Evolutionary conservation across 352 stramenopile genomes (phyloP).

Genomic region (Pythium folliculosum): DNA sequence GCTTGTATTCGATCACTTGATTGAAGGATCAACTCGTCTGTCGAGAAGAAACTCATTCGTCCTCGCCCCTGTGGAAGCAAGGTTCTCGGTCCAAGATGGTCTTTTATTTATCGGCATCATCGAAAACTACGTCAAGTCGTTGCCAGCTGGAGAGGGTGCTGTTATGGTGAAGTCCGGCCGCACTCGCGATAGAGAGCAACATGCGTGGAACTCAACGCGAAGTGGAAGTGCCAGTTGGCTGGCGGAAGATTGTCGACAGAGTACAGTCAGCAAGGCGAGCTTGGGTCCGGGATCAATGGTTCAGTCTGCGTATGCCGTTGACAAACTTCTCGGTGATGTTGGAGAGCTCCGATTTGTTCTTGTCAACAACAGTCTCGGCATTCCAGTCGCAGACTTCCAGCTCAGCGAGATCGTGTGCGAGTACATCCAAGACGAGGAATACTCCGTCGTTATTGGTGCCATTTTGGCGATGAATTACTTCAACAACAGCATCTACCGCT

Average conservation of each 20-base stretch:
- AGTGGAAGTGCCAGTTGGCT: constrained; percentile 7
- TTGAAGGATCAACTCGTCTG: constrained; percentile 54
- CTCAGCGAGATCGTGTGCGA: constrained; percentile 88
- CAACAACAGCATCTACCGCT: constrained; percentile 92
- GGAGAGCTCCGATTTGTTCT: constrained; percentile 82
- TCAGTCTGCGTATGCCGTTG: constrained; percentile 44
- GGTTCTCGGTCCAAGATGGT: constrained; percentile 86
- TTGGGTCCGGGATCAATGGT: not conserved
- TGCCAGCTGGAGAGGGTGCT: constrained; percentile 1
- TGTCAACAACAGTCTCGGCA: constrained; percentile 88
- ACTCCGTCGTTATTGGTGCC: constrained; percentile 73
- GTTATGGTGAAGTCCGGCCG: constrained; percentile 14
- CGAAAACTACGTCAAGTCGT: constrained; percentile 79
- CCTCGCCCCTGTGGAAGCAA: constrained; percentile 76
- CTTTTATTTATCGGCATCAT: constrained; percentile 83
- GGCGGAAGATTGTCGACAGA: constrained; percentile 15
- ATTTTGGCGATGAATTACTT: constrained; percentile 89
- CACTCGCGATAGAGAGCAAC: constrained; percentile 7
- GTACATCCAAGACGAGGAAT: constrained; percentile 86
- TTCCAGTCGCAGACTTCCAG: constrained; percentile 86
- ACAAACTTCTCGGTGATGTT: constrained; percentile 86
- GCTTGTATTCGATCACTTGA: constrained; percentile 81
- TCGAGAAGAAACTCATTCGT: constrained; percentile 79
- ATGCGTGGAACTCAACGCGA: constrained; percentile 8
- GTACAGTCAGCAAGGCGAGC: constrained; percentile 23